Percentiles rank a stretch among this genome's conserved stretches.
These are phyloP conservation scores for Xylaria flabelliformis DNA, from an alignment of 495 filamentous ascomycete genomes.

Conservation along the genomic window DNA sequence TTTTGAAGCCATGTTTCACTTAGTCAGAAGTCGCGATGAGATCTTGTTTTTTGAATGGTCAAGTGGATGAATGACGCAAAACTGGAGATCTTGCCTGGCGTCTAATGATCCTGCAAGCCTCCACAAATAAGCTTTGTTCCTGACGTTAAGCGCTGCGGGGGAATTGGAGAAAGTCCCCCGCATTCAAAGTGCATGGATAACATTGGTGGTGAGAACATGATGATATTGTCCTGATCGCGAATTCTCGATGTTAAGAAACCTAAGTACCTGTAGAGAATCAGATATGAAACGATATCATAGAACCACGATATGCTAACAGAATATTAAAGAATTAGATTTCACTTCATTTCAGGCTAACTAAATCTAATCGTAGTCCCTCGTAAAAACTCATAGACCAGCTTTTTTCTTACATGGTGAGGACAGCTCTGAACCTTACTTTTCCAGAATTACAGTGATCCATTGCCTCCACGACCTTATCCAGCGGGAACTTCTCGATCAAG, in stretches of 20 bases:
- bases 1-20: slow-evolving; percentile 14
- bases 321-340: not conserved
- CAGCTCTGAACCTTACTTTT: slow-evolving; percentile 57
- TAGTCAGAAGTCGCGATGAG: slow-evolving; percentile 4
- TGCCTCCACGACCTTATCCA: slow-evolving; percentile 63
- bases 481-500: slow-evolving; percentile 66
- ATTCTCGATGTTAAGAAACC: not conserved
- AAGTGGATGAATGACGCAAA: slow-evolving; percentile 11
- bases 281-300: not conserved
- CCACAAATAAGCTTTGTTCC: not conserved
- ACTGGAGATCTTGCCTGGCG: slow-evolving; percentile 16
- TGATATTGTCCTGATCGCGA: not conserved
- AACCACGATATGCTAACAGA: not conserved
- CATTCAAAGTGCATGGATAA: not conserved
- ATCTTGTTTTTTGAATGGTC: slow-evolving; percentile 19
- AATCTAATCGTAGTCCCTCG: not conserved
- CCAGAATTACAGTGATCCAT: slow-evolving; percentile 55
- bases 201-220: not conserved
- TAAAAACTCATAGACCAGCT: not conserved
- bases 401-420: slow-evolving; percentile 56
- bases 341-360: not conserved
- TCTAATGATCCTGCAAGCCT: not conserved
- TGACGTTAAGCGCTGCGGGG: slow-evolving; percentile 11
- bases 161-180: slow-evolving; percentile 11
- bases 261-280: not conserved